phyloP scores from a whole-genome alignment of 805 yeast genomes.

The Metschnikowia matae region DNA sequence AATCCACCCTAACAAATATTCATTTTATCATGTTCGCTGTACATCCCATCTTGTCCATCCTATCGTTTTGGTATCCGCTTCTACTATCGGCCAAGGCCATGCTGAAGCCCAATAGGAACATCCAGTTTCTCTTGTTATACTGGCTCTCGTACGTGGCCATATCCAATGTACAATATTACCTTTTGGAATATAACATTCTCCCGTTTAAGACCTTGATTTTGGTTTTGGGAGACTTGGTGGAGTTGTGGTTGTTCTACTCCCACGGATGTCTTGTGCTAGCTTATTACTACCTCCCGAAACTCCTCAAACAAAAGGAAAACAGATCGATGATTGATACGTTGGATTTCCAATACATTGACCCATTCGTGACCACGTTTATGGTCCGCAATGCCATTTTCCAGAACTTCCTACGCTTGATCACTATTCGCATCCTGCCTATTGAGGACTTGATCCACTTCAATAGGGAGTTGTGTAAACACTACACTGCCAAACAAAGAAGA shows the following conservation, averaged over 20 bases:
- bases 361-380: slow-evolving; percentile 6
- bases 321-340: slow-evolving; percentile 1
- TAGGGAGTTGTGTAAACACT: slow-evolving; percentile 5
- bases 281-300: slow-evolving; percentile 7
- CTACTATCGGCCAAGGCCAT: slow-evolving; percentile 11
- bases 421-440: slow-evolving; percentile 2
- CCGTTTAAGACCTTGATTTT: slow-evolving; percentile 3
- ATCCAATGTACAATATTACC: slow-evolving; percentile 2
- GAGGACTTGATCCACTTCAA: slow-evolving; percentile 11
- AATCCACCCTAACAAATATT: neutral
- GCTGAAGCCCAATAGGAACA: slow-evolving; percentile 5
- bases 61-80: slow-evolving; percentile 14
- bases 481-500: neutral
- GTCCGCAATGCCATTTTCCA: slow-evolving; percentile 9
- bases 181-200: neutral
- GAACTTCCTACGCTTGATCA: neutral
- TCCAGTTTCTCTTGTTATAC: slow-evolving; percentile 12
- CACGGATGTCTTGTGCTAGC: slow-evolving; percentile 13
- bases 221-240: slow-evolving; percentile 5
- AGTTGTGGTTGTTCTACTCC: slow-evolving; percentile 15
- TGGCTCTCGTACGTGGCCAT: slow-evolving; percentile 12
- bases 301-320: neutral
- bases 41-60: slow-evolving; percentile 4
- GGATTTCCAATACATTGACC: slow-evolving; percentile 7
- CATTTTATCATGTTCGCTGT: neutral